Base-by-base conservation (phyloP, 2,329 filamentous ascomycete species). In the Capronia coronata region DNA sequence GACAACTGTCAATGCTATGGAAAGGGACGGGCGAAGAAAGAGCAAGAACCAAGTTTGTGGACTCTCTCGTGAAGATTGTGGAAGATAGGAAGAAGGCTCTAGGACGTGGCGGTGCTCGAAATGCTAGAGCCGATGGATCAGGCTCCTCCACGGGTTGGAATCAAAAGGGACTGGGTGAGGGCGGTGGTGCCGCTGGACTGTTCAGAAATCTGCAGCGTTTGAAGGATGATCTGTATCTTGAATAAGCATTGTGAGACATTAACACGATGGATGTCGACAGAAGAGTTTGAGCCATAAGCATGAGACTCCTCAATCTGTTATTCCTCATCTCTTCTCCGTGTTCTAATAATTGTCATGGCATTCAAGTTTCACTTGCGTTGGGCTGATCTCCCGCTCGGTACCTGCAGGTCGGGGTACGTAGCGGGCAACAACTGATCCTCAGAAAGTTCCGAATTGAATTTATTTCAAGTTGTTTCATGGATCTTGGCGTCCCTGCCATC, bases 11-110 rank as follows among this genome's bases (percentile, higher is more conserved):
- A 2, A 71, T 71, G n/a, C 82, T 98, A 18, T 98, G 93, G 90
- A 91, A 86, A 65, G 89, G 89, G n/a, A 96, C 93, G 2, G 85
- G 87, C 0, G 93, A 98, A 70, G 93, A 97, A 66, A 94, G 87
- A 68, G 87, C 88, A 4, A 75, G 93, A 46, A 71, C 71, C 8
- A 86, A 80, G 62, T 89, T 96, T 64, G 83, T 98, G 14, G 91
- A 97, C 57, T 77, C 78, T 44, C 67, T 98, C 60, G 81, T 82
- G 27, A 88, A 82, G 71, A 77, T 87, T 68, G 87, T 95, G 1
- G 89, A 96, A 63, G 91, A 96, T 19, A 72, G 73, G 58, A 71
- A 72, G 56, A 75, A 65, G 56, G 66, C 65, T 1, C 49, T 76
- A 34, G 74, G 75, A 25, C 46, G 46, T n/a, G 51, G 32, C 3